Evolutionary conservation across 176 grass and related monocot genomes (phyloP).

Genomic region (Paspalum vaginatum): DNA sequence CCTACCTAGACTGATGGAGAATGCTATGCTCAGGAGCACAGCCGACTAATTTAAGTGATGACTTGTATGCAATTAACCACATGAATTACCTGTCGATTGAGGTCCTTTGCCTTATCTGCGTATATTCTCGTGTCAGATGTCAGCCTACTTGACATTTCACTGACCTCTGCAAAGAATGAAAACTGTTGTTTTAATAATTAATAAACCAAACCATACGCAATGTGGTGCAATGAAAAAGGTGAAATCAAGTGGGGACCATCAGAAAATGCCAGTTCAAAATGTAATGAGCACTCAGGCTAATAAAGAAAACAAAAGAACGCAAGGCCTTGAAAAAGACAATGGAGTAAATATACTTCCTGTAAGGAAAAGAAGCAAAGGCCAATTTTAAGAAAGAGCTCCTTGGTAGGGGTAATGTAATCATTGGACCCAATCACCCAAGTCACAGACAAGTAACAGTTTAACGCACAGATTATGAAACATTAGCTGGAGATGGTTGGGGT

Average conservation of each 20-base stretch:
- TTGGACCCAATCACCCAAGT: not conserved
- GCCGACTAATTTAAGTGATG: not conserved
- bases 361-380: not conserved
- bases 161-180: slow-evolving; percentile 74
- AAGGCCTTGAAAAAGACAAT: not conserved
- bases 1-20: not conserved
- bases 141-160: slow-evolving; percentile 88
- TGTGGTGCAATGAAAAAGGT: not conserved
- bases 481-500: slow-evolving; percentile 24
- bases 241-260: not conserved
- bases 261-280: not conserved
- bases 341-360: not conserved
- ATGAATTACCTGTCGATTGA: slow-evolving; percentile 79
- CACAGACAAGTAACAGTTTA: slow-evolving; percentile 13
- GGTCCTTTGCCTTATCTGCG: slow-evolving; percentile 93
- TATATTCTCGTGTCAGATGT: slow-evolving; percentile 89
- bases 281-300: not conserved
- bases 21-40: not conserved
- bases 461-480: slow-evolving; percentile 14
- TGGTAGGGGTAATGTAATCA: not conserved
- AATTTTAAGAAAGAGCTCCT: not conserved
- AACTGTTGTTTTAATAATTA: slow-evolving; percentile 16
- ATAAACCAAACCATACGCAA: not conserved
- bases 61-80: slow-evolving; percentile 14
- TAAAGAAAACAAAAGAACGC: not conserved